Evolutionary conservation across 2,329 filamentous ascomycete species (phyloP).

Genomic region (Fusarium sp.): DNA sequence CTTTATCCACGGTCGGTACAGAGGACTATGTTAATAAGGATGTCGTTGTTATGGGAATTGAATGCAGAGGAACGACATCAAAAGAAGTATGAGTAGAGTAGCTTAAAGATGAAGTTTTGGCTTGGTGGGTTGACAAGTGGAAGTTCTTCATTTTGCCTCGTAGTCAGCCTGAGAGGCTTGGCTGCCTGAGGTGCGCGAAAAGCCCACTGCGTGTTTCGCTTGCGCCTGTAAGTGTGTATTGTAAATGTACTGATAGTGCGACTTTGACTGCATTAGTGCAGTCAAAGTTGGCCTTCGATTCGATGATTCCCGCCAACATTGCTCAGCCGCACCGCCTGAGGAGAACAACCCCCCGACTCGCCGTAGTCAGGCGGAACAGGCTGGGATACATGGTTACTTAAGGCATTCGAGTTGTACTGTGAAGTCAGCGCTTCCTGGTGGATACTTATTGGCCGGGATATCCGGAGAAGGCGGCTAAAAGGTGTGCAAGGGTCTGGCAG

Average conservation of each 20-base stretch:
- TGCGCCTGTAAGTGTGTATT: neutral
- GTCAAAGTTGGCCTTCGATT: neutral
- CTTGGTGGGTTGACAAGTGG: neutral
- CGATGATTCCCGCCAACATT: neutral
- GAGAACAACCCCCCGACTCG: accelerated
- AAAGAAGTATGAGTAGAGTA: neutral
- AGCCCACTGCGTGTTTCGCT: accelerated
- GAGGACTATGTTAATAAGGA: accelerated
- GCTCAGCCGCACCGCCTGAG: neutral
- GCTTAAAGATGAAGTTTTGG: neutral
- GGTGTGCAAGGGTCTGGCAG: neutral
- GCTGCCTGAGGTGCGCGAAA: accelerated
- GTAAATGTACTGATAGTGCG: neutral
- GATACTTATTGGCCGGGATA: neutral
- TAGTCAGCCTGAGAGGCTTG: too few species aligned
- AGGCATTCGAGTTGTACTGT: too few species aligned
- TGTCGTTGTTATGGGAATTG: accelerated
- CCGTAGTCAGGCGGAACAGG: neutral
- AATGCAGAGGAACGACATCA: accelerated
- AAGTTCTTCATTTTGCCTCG: too few species aligned
- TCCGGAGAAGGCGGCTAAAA: neutral
- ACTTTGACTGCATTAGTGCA: neutral
- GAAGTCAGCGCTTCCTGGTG: neutral
- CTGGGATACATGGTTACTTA: too few species aligned
- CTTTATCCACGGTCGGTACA: neutral